Percentiles rank a stretch among this genome's conserved stretches.
Evolutionary conservation across 1,284 basidiomycete species (phyloP).

Genomic region (Cerrena zonata): DNA sequence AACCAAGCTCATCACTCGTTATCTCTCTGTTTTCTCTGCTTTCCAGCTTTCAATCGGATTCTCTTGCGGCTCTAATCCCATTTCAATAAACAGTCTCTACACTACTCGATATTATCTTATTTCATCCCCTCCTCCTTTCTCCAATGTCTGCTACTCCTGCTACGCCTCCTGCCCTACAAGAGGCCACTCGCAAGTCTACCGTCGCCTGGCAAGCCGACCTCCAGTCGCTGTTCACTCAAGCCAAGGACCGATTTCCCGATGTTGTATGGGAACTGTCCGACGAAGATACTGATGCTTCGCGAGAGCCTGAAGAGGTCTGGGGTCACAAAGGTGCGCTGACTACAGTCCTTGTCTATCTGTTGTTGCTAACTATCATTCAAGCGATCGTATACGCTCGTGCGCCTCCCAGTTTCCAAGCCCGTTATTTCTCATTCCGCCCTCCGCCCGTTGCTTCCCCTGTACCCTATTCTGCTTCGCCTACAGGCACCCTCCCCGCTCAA

Average conservation of each 20-base stretch:
- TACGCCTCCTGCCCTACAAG: slow-evolving; percentile 51
- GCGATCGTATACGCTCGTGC: slow-evolving; percentile 93
- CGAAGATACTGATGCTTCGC: slow-evolving; percentile 44
- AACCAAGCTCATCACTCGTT: neutral
- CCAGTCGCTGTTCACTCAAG: slow-evolving; percentile 65
- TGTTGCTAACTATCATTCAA: slow-evolving; percentile 25
- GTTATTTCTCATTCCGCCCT: slow-evolving; percentile 74
- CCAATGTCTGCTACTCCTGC: slow-evolving; percentile 20
- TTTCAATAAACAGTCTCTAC: neutral
- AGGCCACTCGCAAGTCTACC: slow-evolving; percentile 61
- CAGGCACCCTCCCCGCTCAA: slow-evolving; percentile 44
- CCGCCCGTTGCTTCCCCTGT: slow-evolving; percentile 47
- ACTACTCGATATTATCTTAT: neutral
- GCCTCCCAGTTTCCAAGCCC: slow-evolving; percentile 77
- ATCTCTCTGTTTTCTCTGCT: neutral
- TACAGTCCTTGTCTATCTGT: slow-evolving; percentile 7
- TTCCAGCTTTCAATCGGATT: neutral
- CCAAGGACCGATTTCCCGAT: slow-evolving; percentile 86
- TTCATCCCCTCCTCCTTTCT: neutral
- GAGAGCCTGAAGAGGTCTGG: slow-evolving; percentile 62
- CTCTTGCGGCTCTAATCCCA: neutral
- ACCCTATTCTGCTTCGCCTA: slow-evolving; percentile 54
- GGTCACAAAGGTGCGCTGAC: slow-evolving; percentile 76
- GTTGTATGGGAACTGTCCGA: slow-evolving; percentile 78
- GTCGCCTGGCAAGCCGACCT: slow-evolving; percentile 74